phyloP scores from a whole-genome alignment of 768 basidiomycete species.

The Ramaria rubella region DNA sequence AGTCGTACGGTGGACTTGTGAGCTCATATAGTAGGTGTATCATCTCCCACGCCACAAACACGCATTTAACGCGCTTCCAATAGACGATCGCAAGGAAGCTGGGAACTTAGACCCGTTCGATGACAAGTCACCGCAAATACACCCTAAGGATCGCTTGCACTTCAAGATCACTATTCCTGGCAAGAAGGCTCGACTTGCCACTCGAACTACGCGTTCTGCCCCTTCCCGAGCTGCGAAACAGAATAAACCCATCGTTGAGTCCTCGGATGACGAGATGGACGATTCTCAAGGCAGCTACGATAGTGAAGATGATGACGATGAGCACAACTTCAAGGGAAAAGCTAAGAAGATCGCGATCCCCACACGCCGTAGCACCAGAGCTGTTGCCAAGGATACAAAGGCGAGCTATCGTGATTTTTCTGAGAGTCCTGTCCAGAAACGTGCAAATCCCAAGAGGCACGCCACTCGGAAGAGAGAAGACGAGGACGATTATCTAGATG shows the following conservation, averaged over 20 bases:
- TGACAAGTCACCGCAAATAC: no score
- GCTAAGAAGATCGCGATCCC: not conserved
- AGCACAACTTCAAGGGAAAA: not conserved
- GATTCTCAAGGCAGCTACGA: slow-evolving; percentile 13
- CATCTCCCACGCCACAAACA: no score
- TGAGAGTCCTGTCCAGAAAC: not conserved
- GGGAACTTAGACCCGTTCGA: not conserved
- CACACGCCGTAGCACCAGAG: slow-evolving; percentile 2
- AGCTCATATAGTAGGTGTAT: slow-evolving; percentile 47
- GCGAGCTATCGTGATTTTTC: slow-evolving; percentile 4
- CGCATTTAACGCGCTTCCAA: no score
- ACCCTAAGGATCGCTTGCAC: not conserved
- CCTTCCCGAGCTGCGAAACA: not conserved
- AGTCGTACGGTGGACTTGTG: no score
- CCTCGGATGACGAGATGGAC: not conserved
- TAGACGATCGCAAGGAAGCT: not conserved
- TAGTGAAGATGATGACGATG: slow-evolving; percentile 19
- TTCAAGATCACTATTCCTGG: not conserved
- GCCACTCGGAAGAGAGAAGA: not conserved
- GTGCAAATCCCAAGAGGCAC: not conserved
- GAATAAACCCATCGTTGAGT: not conserved
- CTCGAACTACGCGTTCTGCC: no score
- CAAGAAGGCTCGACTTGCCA: no score
- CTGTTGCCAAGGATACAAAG: not conserved
- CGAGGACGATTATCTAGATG: slow-evolving; percentile 12